Base-by-base conservation (phyloP, 169 alveolate species). In the Fabrea salina region DNA sequence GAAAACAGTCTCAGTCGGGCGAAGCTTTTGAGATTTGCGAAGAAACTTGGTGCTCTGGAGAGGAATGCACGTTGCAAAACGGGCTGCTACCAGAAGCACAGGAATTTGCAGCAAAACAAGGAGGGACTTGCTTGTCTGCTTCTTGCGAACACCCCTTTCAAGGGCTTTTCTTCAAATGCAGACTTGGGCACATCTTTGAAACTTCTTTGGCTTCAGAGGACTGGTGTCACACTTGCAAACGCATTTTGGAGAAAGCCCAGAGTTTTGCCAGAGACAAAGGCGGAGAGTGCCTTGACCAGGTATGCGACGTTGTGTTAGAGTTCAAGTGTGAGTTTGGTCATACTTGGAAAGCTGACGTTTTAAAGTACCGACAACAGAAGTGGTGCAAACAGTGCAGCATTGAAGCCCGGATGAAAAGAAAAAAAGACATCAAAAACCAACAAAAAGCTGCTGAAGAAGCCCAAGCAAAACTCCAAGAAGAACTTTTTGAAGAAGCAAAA, bases 381-480 rank as follows among this genome's bases (percentile, higher is more conserved):
- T 74, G 82, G 82, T 74, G 82, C 75, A 37, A 57, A n/a, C 25
- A 57, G 53, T 74, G 82, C 54, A 74, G 22, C 19, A 54, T 30
- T 40, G n/a, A 27, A 57, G 27, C 22, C 8, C 32, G 79, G 54
- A 61, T 35, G 19, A 50, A 74, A 37, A n/a, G 54, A 54, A 74
- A 74, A 35, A 44, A 56, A 33, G 19, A 74, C 6, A 47, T 56
- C 40, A 50, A 22, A 30, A 50, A 32, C 27, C 53, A 32, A 13
- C 79, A 30, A 5, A 25, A 57, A 56, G 53, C 35, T 13, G 32
- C 27, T 33, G 33, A 13, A 53, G 33, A 74, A 32, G 75, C 49
- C 27, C 67, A 74, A 32, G 57, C 44, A n/a, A 32, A 37, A 56
- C 6, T 22, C 35, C 82, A 74, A 32, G 40, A 74, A 33, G 37